Evolutionary conservation across 768 basidiomycete genomes (phyloP), one percentile per base, ranked within the genome.

Genomic region (Thelephora ganbajun): DNA sequence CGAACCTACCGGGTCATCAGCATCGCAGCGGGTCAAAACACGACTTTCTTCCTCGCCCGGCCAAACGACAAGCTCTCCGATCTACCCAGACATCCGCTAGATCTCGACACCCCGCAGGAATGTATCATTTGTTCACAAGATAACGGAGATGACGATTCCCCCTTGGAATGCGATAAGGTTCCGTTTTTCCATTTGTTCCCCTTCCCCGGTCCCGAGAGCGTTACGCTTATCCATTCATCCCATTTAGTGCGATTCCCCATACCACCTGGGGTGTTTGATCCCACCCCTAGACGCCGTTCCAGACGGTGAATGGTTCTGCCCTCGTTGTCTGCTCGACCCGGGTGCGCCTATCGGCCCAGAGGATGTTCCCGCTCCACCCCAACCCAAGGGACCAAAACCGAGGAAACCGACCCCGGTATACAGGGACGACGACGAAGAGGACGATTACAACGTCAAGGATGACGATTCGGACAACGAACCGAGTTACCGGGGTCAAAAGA

Each of bases 291-390:
- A 66, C 13, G 76, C 71, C 3, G 68, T 93, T 14, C 93, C 93
- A 0, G 83, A 85, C 33, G 93, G 87, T 34, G 86, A 92, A 65
- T 92, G 91, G 90, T 90, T 90, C 70, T 94, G 91, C 57, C 79
- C 83, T 0, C 69, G 76, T 48, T 94, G 91, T 58, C 62, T 65
- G 9, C 69, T 69, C 33, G 70, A 74, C 18, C 80, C 80, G 3
- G 74, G 73, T 9, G 75, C 74, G 5, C 72, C 76, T 4, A 51
- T 66, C 44, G 52, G 55, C 22, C 57, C 58, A 33, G 55, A 54
- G 26, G 47, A 52, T 14, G 48, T 52, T 4, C 45, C 50, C 1
- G 23, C 48, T 22, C 7, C 44, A 4, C 33, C 46, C 11, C 46
- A 50, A 41, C 39, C 45, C 14, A 55, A 34, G 18, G 46, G 42